Percentiles rank a stretch among this genome's conserved stretches.
Evolutionary conservation across 2,329 filamentous ascomycete genomes (phyloP).

Genomic region (Claviceps citrina): DNA sequence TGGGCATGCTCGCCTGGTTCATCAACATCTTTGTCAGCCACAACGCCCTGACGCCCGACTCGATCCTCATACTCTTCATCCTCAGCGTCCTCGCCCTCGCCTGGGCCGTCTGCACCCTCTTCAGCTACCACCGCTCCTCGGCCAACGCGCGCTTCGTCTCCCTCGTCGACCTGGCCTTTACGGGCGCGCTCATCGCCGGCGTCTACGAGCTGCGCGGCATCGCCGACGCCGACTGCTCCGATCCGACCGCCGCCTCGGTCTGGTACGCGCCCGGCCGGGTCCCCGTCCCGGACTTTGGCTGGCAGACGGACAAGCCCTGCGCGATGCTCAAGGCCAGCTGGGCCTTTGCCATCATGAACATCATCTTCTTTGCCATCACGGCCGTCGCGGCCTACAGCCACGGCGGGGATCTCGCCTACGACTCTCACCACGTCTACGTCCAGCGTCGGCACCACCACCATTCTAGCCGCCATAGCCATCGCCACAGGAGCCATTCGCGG

Average conservation of each 20-base stretch:
- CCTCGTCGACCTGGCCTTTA: constrained; percentile 43
- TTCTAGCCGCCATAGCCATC: constrained; percentile 26
- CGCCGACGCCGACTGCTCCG: constrained; percentile 48
- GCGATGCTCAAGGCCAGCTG: constrained; percentile 84
- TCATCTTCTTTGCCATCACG: constrained; percentile 65
- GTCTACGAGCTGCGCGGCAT: constrained; percentile 46
- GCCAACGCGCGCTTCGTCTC: constrained; percentile 46
- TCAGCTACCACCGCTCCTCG: constrained; percentile 48
- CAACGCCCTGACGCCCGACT: constrained; percentile 45
- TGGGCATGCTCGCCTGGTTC: constrained; percentile 55
- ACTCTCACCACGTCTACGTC: constrained; percentile 12
- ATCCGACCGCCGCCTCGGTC: constrained; percentile 31
- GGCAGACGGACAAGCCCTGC: constrained; percentile 59
- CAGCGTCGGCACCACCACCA: constrained; percentile 13
- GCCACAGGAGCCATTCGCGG: constrained; percentile 16
- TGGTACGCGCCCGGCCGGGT: constrained; percentile 38
- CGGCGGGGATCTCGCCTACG: constrained; percentile 35
- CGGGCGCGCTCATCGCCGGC: constrained; percentile 48
- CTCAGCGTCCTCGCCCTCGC: constrained; percentile 46
- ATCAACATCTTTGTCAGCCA: constrained; percentile 41
- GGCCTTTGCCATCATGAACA: constrained; percentile 81
- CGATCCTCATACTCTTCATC: constrained; percentile 53
- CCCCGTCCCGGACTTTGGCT: constrained; percentile 37
- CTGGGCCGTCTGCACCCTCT: constrained; percentile 50
- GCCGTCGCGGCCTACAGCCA: constrained; percentile 50